Evolutionary conservation across 2,329 filamentous ascomycete species (phyloP).

Genomic region (Penicillium sp.): DNA sequence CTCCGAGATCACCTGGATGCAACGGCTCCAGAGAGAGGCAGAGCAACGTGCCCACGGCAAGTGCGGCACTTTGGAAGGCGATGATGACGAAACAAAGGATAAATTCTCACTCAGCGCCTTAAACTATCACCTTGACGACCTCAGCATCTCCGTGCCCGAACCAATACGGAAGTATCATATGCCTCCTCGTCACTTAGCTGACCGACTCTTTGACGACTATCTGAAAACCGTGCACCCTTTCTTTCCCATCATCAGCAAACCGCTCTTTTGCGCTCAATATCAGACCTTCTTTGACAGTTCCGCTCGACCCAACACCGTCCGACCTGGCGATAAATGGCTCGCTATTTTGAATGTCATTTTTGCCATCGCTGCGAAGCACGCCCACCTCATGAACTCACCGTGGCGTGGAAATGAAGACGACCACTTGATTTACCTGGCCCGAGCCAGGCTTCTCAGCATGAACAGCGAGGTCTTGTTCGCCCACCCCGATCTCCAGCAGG

Average conservation of each 20-base stretch:
- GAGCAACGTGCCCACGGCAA: conserved; percentile 31
- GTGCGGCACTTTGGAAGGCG: conserved; percentile 26
- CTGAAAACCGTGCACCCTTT: conserved; percentile 36
- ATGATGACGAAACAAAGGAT: conserved; percentile 24
- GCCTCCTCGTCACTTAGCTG: conserved; percentile 35
- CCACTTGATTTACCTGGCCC: conserved; percentile 34
- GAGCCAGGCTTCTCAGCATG: conserved; percentile 35
- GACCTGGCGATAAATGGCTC: conserved; percentile 35
- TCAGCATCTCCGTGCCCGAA: conserved; percentile 39
- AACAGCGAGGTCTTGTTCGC: conserved; percentile 30
- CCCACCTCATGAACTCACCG: conserved; percentile 30
- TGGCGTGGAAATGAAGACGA: conserved; percentile 31
- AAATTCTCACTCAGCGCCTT: conserved; percentile 31
- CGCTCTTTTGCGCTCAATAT: conserved; percentile 36
- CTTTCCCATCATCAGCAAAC: conserved; percentile 39
- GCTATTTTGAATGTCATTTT: conserved; percentile 42
- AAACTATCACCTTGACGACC: conserved; percentile 44
- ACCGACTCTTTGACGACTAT: conserved; percentile 36
- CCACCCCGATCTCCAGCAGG: conserved; percentile 38
- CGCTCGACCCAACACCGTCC: conserved; percentile 12
- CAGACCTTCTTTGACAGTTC: conserved; percentile 25
- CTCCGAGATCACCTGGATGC: conserved; percentile 46
- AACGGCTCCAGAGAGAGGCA: conserved; percentile 39
- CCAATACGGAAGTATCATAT: conserved; percentile 42
- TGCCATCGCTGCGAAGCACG: conserved; percentile 37